Evolutionary conservation across 441 rosid species (phyloP), one percentile per base, ranked within the genome.

Genomic region (Macaranga tanarius): DNA sequence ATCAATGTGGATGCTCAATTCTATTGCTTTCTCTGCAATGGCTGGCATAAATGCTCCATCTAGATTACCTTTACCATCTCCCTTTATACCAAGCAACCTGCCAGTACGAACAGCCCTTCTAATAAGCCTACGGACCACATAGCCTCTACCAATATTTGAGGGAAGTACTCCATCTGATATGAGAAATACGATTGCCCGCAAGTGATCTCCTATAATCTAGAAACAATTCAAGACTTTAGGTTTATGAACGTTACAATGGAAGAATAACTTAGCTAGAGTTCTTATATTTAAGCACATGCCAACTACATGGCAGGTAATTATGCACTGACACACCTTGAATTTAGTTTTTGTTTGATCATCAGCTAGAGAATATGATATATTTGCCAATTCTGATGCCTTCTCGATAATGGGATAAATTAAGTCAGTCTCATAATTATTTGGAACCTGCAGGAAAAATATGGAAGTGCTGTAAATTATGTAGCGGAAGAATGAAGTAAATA

Each of bases 401-500:
- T 80, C 86, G 56, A 95, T 83, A 64, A 92, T 92, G 40, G 99
- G 99, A 80, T 79, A 95, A 76, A 95, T 95, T 90, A 95, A 80
- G 84, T 89, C 99, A 26, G 97, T 95, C 87, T 95, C 99, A 69
- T 89, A 95, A 81, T 89, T 95, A 88, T 88, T 95, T 67, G 97
- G 96, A 81, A 90, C 97, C 95, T 88, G 86, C 69, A 82, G 79
- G 22, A 69, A 65, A 77, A 75, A 67, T 61, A 48, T 34, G 73
- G 31, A 52, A 72, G 25, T 54, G 51, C 47, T 54, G 25, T 56
- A 23, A 67, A 45, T 51, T 67, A n/a, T 61, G 73, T 52, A 65
- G 69, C 72, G 52, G 45, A 67, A 66, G 48, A 28, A 26, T 60
- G 47, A 69, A 38, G 48, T 47, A 50, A 12, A 69, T 71, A 31